Evolutionary conservation across 768 basidiomycete genomes (phyloP).

Genomic region (Boletus fagicola): DNA sequence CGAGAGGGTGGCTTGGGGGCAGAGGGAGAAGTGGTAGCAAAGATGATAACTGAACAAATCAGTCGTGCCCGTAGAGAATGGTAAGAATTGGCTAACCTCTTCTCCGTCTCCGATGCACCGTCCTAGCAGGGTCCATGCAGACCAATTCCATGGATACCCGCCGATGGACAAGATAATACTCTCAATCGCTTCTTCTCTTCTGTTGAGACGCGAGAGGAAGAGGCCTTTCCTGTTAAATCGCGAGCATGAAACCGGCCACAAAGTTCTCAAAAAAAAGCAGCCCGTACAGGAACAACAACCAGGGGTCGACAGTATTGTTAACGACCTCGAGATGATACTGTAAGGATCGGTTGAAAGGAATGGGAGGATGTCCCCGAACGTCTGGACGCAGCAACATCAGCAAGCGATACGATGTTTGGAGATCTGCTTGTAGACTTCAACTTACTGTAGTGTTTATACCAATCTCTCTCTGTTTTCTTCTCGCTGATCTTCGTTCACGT

Average conservation of each 20-base stretch:
- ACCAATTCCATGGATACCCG: constrained; percentile 92
- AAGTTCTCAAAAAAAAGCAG: neutral
- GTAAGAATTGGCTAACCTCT: constrained; percentile 54
- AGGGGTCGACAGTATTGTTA: constrained; percentile 65
- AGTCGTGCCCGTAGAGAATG: constrained; percentile 1
- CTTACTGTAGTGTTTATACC: constrained; percentile 81
- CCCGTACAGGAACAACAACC: constrained; percentile 74
- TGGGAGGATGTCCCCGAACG: constrained; percentile 65
- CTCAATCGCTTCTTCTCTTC: constrained; percentile 86
- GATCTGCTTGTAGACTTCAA: constrained; percentile 6
- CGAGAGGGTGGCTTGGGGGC: constrained; percentile 51
- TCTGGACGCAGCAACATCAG: constrained; percentile 38
- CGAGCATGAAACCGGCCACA: neutral
- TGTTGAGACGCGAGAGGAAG: constrained; percentile 73
- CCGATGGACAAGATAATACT: constrained; percentile 70
- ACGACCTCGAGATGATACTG: constrained; percentile 60
- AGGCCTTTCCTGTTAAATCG: constrained; percentile 66
- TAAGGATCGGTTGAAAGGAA: constrained; percentile 61
- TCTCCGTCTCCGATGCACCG: constrained; percentile 79
- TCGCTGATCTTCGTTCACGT: constrained; percentile 64
- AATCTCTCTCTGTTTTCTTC: constrained; percentile 75
- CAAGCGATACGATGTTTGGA: neutral
- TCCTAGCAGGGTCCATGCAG: constrained; percentile 81
- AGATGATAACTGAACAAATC: constrained; percentile 39
- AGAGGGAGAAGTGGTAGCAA: constrained; percentile 47